These are phyloP conservation scores for Kodamaea derodonti DNA, from an alignment of 1,139 yeast genomes.

Conservation along the genomic window DNA sequence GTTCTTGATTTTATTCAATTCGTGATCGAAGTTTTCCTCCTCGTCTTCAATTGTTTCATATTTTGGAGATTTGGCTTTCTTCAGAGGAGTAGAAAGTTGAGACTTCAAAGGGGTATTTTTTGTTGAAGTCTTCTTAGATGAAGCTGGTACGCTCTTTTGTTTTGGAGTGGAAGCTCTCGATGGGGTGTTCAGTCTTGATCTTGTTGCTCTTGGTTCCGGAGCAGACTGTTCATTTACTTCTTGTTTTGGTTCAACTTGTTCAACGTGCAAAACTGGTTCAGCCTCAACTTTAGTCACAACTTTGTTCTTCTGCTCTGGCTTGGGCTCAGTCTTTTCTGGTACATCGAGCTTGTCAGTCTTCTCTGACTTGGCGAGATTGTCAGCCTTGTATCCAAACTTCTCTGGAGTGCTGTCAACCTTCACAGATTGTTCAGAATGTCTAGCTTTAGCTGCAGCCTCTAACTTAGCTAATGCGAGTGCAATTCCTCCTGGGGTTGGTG, in stretches of 20 bases:
- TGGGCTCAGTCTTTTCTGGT: background rate
- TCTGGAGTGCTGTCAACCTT: background rate
- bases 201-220: background rate
- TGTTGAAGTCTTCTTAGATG: background rate
- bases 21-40: constrained; percentile 20
- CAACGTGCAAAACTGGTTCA: too few relatives aligned
- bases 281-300: too few relatives aligned
- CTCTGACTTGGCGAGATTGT: background rate
- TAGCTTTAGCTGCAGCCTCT: background rate
- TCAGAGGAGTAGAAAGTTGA: background rate
- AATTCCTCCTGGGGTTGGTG: background rate
- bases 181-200: background rate
- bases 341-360: background rate
- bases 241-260: background rate
- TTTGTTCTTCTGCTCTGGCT: background rate
- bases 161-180: background rate
- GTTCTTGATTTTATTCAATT: constrained; percentile 15
- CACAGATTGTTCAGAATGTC: constrained; percentile 5
- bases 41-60: constrained; percentile 22
- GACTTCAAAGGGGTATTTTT: background rate
- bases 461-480: background rate
- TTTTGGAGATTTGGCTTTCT: constrained; percentile 2
- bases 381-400: background rate
- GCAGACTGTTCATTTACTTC: background rate
- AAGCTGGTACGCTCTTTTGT: background rate